Conservation (phyloP, 495 filamentous ascomycete species). For the Penicillium diatomitis region DNA sequence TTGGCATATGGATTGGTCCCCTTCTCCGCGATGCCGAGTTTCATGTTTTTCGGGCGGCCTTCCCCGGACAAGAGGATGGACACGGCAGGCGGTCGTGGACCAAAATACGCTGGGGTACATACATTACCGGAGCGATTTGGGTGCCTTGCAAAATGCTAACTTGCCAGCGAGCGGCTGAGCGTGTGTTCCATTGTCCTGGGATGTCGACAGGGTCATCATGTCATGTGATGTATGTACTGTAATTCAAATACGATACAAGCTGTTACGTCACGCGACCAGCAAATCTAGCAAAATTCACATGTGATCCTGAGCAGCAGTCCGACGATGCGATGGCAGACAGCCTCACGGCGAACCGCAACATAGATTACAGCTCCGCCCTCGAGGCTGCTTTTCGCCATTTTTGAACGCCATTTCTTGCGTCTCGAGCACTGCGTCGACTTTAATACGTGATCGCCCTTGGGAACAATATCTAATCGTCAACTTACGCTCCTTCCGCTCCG, state of each 20-base stretch:
- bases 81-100: background rate
- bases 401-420: background rate
- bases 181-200: too few relatives aligned
- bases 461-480: background rate
- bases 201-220: too few relatives aligned
- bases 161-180: too few relatives aligned
- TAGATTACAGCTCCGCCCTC: constrained; percentile 9
- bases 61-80: constrained; percentile 1
- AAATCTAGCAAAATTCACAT: constrained; percentile 25
- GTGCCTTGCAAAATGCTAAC: too few relatives aligned
- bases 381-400: constrained; percentile 15
- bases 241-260: constrained; percentile 15
- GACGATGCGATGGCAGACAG: background rate
- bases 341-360: background rate
- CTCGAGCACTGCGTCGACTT: too few relatives aligned
- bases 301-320: constrained; percentile 20
- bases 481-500: background rate
- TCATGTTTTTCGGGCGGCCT: constrained; percentile 6
- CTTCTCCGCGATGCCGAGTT: background rate
- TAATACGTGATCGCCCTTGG: too few relatives aligned
- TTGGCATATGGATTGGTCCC: background rate
- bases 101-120: too few relatives aligned
- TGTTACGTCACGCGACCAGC: constrained; percentile 33
- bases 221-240: background rate
- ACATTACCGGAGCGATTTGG: background rate